Evolutionary conservation across 345 rosid genomes (phyloP).

Genomic region (Lenwebbia sp.): DNA sequence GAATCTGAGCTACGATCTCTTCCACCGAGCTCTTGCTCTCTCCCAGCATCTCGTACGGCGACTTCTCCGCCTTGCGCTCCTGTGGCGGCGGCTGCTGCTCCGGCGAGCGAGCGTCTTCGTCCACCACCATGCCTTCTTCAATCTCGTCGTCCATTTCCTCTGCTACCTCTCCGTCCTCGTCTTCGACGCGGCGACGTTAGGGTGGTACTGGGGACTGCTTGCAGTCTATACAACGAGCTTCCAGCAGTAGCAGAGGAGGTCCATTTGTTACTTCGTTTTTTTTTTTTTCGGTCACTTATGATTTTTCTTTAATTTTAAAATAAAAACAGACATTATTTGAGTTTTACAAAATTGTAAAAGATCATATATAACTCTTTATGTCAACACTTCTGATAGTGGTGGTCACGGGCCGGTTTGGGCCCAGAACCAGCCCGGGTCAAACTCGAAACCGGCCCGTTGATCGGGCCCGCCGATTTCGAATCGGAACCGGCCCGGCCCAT

Average conservation of each 20-base stretch:
- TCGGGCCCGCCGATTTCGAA: too few relatives aligned
- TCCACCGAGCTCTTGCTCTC: conserved; percentile 74
- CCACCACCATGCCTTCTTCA: conserved; percentile 55
- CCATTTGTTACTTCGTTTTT: neutral
- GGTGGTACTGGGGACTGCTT: neutral
- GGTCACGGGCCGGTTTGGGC: too few relatives aligned
- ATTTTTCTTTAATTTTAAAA: neutral
- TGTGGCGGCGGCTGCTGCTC: neutral
- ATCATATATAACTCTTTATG: too few relatives aligned
- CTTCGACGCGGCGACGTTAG: neutral
- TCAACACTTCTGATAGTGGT: too few relatives aligned
- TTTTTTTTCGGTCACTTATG: neutral
- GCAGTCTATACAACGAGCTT: neutral
- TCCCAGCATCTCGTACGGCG: conserved; percentile 47
- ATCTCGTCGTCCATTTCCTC: conserved; percentile 85
- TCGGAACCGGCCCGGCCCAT: too few relatives aligned
- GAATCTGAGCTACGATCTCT: conserved; percentile 54
- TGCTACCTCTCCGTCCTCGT: neutral
- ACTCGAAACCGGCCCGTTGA: too few relatives aligned
- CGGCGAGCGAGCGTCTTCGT: conserved; percentile 12
- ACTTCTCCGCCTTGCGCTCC: conserved; percentile 25
- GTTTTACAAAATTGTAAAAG: neutral
- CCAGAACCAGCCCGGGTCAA: too few relatives aligned
- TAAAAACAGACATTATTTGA: neutral
- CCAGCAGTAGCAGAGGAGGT: neutral